phyloP scores from a whole-genome alignment of 345 rosid species.

The Cardamine resedifolia region DNA sequence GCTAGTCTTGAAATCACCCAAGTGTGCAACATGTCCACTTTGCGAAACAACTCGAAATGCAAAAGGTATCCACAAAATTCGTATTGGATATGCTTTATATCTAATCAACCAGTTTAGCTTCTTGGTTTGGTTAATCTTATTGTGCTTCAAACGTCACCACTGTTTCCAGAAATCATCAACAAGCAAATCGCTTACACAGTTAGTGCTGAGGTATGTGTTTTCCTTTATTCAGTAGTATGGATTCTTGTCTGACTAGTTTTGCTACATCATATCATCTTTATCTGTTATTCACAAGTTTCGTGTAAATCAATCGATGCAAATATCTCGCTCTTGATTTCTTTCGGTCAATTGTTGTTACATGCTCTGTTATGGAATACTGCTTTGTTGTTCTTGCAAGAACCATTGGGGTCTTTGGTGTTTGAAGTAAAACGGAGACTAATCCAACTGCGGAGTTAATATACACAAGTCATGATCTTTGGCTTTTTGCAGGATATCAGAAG shows the following conservation, averaged over 20 bases:
- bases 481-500: slow-evolving; percentile 34
- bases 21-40: slow-evolving; percentile 22
- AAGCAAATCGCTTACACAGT: slow-evolving; percentile 24
- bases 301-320: neutral
- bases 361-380: neutral
- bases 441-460: neutral
- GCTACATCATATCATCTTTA: neutral
- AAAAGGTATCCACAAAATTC: slow-evolving; percentile 1
- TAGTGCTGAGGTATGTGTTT: slow-evolving; percentile 1
- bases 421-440: neutral
- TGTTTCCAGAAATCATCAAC: slow-evolving; percentile 21
- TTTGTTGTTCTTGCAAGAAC: slow-evolving; percentile 13
- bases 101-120: neutral
- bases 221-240: neutral
- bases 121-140: neutral
- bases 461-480: neutral
- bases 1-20: slow-evolving; percentile 27
- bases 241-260: neutral
- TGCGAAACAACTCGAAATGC: slow-evolving; percentile 23
- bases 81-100: neutral
- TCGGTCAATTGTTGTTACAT: neutral
- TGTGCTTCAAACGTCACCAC: neutral
- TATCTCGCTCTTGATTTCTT: neutral
- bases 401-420: neutral
- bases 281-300: neutral